Evolutionary conservation across 2,329 filamentous ascomycete genomes (phyloP), one percentile per base, ranked within the genome.

Genomic region (Hypoxylon sp.): DNA sequence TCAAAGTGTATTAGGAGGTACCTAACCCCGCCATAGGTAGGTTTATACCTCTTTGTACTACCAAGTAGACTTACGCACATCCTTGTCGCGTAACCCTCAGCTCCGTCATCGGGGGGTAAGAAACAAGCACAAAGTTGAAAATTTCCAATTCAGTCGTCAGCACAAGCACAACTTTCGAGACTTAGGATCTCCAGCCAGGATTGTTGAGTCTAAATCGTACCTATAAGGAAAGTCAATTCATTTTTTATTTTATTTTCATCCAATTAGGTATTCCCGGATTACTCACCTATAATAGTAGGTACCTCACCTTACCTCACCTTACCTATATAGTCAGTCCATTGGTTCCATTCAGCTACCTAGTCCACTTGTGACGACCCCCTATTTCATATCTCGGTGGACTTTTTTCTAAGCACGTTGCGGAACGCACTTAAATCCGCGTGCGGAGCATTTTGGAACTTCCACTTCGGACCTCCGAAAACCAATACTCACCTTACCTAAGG

Each of bases 41-140:
- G 44, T n/a, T n/a, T n/a, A n/a, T n/a, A n/a, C n/a, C n/a, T n/a
- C n/a, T n/a, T n/a, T n/a, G n/a, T n/a, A n/a, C n/a, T n/a, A n/a
- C n/a, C n/a, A n/a, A n/a, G n/a, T n/a, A n/a, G n/a, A n/a, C n/a
- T n/a, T n/a, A n/a, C n/a, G n/a, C n/a, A 23, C 31, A 13, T 15
- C 29, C 43, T 25, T 40, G 16, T 20, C 23, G 23, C 19, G 20
- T 15, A 13, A 12, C 17, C 30, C 16, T 35, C 20, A 21, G 19
- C 53, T 57, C 56, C 52, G 56, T 59, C 52, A 57, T 59, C 56
- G 56, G 56, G 42, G 52, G 43, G 50, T 37, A 48, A 29, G 40
- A 37, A n/a, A n/a, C n/a, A 29, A 47, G 29, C 46, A 55, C 52
- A 53, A 45, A 53, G 42, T 41, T 42, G 38, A 56, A 59, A 59